Evolutionary conservation across 345 rosid species (phyloP).

Genomic region (Fremontodendron californicum): DNA sequence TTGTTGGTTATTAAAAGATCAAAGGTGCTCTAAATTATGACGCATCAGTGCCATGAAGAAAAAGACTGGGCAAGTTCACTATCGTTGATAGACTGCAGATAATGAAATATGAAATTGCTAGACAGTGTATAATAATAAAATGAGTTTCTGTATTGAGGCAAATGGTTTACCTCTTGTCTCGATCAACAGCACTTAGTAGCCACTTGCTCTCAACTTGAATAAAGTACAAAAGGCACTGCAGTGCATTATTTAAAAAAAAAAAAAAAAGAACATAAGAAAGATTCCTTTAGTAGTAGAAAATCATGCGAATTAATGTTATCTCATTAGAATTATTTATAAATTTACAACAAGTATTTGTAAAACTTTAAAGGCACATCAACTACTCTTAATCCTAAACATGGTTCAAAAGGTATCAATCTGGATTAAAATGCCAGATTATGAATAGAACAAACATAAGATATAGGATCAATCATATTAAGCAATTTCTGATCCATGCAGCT

Average conservation of each 20-base stretch:
- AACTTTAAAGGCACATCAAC: not conserved
- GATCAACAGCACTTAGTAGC: not conserved
- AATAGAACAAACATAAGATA: not conserved
- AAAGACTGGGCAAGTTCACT: too few relatives aligned
- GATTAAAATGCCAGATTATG: not conserved
- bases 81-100: too few relatives aligned
- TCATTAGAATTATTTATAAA: not conserved
- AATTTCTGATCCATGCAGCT: not conserved
- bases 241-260: conserved; percentile 11
- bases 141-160: too few relatives aligned
- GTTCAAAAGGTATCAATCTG: not conserved
- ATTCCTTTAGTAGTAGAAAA: not conserved
- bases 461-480: not conserved
- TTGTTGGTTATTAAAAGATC: too few relatives aligned
- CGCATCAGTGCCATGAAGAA: too few relatives aligned
- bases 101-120: too few relatives aligned
- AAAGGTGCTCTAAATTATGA: too few relatives aligned
- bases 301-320: not conserved
- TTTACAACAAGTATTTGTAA: not conserved
- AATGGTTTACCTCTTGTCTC: conserved; percentile 3
- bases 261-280: not conserved
- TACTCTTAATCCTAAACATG: not conserved
- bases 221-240: conserved; percentile 59
- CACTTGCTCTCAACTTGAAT: conserved; percentile 41
- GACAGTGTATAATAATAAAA: too few relatives aligned